A percentile compares a stretch with the other conserved stretches of the same genome.
Evolutionary conservation across 148 eudicot species (phyloP).

Genomic region (Fallopia convolvulus): DNA sequence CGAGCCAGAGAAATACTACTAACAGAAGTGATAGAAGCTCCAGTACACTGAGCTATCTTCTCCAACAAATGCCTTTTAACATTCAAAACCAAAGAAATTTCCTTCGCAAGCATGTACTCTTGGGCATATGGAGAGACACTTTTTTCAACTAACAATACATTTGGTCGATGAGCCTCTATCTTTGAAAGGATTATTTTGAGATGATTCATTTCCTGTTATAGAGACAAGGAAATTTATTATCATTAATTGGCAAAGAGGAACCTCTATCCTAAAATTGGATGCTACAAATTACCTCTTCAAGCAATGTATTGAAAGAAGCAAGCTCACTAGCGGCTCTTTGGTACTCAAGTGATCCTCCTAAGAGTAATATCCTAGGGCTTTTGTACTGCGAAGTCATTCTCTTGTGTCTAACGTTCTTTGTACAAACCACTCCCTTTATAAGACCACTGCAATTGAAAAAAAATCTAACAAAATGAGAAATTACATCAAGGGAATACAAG

Average conservation of each 20-base stretch:
- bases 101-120: constrained; percentile 75
- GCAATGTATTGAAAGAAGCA: constrained; percentile 67
- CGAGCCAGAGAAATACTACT: constrained; percentile 41
- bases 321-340: constrained; percentile 71
- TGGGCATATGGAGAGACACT: constrained; percentile 93
- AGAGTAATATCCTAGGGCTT: constrained; percentile 64
- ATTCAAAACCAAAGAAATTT: constrained; percentile 89
- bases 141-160: constrained; percentile 90
- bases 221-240: neutral
- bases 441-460: constrained; percentile 43
- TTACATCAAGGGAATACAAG: neutral
- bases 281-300: constrained; percentile 57
- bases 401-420: constrained; percentile 91
- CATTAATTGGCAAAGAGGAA: neutral
- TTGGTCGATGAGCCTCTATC: constrained; percentile 79
- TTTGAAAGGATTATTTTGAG: constrained; percentile 71
- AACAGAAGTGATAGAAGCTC: constrained; percentile 69
- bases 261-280: neutral
- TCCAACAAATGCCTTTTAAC: constrained; percentile 78
- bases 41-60: constrained; percentile 78
- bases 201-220: constrained; percentile 72
- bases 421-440: constrained; percentile 87
- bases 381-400: constrained; percentile 85
- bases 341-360: constrained; percentile 95
- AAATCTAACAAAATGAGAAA: neutral